Base-by-base conservation (phyloP, 225 moss, liverwort and hornwort genomes). In the Pseudisothecium myosuroides region DNA sequence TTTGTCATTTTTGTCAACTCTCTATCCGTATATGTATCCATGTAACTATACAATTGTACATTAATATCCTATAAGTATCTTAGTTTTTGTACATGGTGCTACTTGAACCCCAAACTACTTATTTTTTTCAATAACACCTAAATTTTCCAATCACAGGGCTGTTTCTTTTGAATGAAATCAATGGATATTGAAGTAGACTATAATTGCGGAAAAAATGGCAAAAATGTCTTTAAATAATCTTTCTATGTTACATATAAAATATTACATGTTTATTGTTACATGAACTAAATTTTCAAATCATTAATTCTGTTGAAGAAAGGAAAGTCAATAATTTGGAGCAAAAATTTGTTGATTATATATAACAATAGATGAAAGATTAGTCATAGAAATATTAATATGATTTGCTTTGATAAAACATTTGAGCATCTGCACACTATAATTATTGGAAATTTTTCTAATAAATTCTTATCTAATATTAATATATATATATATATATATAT, bases 161-260 rank as follows among this genome's bases (percentile, higher is more conserved):
- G 7, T 8, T 0, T 0, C 0, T 76, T 76, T 34, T 52, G 5
- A 76, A 1, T n/a, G n/a, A n/a, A n/a, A n/a, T n/a, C n/a, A n/a
- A n/a, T 34, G 1, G 8, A 20, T 52, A 52, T 23, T 52, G 4
- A 8, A 22, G 0, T 76, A 22, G 12, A 22, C 34, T 13, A 52
- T 18, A 12, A 12, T 31, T 49, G 15, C 15, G 2, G 8, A 7
- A 52, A 76, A 76, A 76, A 14, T 36, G 3, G 2, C 2, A 22
- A 52, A 9, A 22, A 14, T 52, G 1, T 14, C 2, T 52, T 21
- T 8, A 50, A 8, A 52, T 36, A 22, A 5, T 22, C 1, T 52
- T 50, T 14, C 3, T 14, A 54, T 29, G 1, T 31, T 19, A 7
- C 1, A 31, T 49, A 18, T 47, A 29, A 11, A 29, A 18, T 21